Evolutionary conservation across 1,139 yeast species (phyloP), one percentile per base, ranked within the genome.

Genomic region (Zygoascus sp.): DNA sequence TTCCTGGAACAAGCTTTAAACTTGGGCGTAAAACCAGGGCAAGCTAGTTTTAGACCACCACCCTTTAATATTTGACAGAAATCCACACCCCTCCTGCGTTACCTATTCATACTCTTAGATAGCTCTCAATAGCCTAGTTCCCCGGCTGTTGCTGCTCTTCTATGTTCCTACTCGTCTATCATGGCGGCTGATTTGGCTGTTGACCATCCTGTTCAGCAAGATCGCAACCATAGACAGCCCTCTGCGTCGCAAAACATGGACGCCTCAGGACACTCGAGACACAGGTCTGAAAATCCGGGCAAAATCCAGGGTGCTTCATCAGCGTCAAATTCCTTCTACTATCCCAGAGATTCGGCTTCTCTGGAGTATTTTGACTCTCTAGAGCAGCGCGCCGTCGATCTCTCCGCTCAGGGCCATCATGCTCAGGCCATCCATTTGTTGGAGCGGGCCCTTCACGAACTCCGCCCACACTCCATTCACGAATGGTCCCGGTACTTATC

Each of bases 401-500:
- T 35, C 7, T 23, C 35, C 19, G 23, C 27, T 27, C 23, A 42
- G 41, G 36, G 34, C 13, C 25, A 27, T 16, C 40, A 42, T 30
- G 22, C 23, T 17, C 32, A 36, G 21, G 45, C 45, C 17, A 19
- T 42, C n/a, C 25, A 27, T 8, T 10, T 19, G 6, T 20, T 42
- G 11, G 25, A 35, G 10, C 40, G 36, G 9, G 40, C 23, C 7
- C 35, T 42, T 3, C 16, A 21, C 17, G 42, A 44, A 3, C 20
- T 42, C 15, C 11, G 17, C n/a, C 45, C 45, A 6, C 36, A 36
- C 17, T 19, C 13, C 17, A 38, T 35, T 47, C 30, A 50, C 5
- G 53, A 59, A 20, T 59, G 64, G 59, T 49, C 60, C 13, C 51
- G 57, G 30, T 58, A 55, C 35, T 47, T 63, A 16, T 55, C 60